phyloP scores from a whole-genome alignment of 371 early-diverging fungal species.

The Mucor velutinosus region DNA sequence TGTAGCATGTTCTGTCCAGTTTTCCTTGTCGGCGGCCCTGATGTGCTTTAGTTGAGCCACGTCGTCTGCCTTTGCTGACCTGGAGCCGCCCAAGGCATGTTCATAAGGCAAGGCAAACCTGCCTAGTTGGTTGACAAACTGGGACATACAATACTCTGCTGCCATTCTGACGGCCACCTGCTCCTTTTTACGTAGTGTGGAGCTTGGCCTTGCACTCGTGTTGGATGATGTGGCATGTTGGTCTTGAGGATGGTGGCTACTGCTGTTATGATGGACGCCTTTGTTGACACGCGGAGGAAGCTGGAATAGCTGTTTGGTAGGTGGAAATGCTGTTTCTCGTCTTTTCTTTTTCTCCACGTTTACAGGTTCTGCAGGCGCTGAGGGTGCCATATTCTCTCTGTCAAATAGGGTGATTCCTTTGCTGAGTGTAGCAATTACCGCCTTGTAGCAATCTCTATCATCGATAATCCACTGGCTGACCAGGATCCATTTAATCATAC shows the following conservation, averaged over 20 bases:
- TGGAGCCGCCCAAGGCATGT: conserved; percentile 53
- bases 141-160: conserved; percentile 75
- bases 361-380: conserved; percentile 11
- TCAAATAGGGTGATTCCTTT: conserved; percentile 72
- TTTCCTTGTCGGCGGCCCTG: conserved; percentile 2
- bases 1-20: conserved; percentile 11
- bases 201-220: background rate
- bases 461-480: conserved; percentile 76
- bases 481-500: conserved; percentile 75
- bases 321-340: conserved; percentile 48
- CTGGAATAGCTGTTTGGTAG: conserved; percentile 52
- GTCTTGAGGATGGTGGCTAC: conserved; percentile 5
- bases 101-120: conserved; percentile 66
- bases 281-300: conserved; percentile 44
- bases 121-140: conserved; percentile 70
- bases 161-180: conserved; percentile 68
- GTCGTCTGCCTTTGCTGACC: conserved; percentile 64
- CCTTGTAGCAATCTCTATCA: conserved; percentile 69
- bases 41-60: conserved; percentile 23
- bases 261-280: conserved; percentile 6
- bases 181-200: conserved; percentile 35
- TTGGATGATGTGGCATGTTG: background rate
- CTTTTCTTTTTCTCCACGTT: conserved; percentile 47
- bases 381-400: conserved; percentile 31
- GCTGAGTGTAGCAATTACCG: conserved; percentile 69